These are phyloP conservation scores for Nepenthes alata DNA, from an alignment of 179 eudicot species.

Conservation along the genomic window DNA sequence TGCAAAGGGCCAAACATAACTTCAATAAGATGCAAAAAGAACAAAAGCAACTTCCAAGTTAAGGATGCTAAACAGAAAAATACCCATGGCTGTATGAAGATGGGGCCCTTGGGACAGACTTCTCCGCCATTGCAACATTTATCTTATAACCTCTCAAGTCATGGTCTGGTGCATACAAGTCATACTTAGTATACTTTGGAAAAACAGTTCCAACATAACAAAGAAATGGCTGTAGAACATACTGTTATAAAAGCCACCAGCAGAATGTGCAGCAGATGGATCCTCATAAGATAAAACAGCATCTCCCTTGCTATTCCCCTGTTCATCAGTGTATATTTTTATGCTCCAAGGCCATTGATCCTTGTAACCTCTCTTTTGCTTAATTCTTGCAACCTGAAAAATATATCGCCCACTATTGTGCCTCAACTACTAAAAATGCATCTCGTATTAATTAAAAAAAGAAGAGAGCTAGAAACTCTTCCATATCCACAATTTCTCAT, in stretches of 20 bases:
- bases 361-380: conserved; percentile 90
- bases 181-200: too few relatives aligned
- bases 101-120: conserved; percentile 11
- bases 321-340: conserved; percentile 81
- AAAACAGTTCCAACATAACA: too few relatives aligned
- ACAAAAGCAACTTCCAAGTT: too few relatives aligned
- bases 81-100: conserved; percentile 6
- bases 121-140: conserved; percentile 13
- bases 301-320: conserved; percentile 86
- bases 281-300: conserved; percentile 82
- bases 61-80: not conserved
- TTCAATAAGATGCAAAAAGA: too few relatives aligned
- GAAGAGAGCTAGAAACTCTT: too few relatives aligned
- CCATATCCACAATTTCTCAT: too few relatives aligned
- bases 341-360: conserved; percentile 99
- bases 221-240: conserved; percentile 7
- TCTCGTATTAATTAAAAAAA: too few relatives aligned
- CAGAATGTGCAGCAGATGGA: conserved; percentile 91
- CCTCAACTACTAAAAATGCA: too few relatives aligned
- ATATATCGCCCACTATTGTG: not conserved
- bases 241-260: conserved; percentile 81
- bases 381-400: conserved; percentile 79
- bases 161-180: conserved; percentile 2
- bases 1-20: too few relatives aligned
- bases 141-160: conserved; percentile 10